A percentile compares a stretch with the other conserved stretches of the same genome.
phyloP scores from a whole-genome alignment of 2,329 filamentous ascomycete genomes.

The Nothomitra cinnamomea region DNA sequence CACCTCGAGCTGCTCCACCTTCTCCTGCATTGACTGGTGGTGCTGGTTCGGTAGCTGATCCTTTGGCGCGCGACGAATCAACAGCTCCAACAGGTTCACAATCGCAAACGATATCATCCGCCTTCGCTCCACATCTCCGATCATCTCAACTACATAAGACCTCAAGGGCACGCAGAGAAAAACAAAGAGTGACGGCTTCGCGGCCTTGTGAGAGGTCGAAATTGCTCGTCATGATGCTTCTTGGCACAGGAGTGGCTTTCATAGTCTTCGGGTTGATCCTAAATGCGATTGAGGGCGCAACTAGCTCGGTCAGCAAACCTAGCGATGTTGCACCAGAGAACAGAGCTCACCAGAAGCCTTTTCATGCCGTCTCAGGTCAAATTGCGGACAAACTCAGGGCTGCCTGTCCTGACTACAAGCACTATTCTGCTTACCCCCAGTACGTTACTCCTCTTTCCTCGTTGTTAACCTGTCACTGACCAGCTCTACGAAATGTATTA shows the following conservation, averaged over 20 bases:
- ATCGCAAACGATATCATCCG: no score
- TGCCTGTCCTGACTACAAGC: constrained; percentile 49
- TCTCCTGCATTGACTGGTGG: no score
- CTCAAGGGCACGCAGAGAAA: background rate
- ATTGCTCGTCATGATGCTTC: background rate
- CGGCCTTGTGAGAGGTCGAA: background rate
- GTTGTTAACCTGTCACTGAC: background rate
- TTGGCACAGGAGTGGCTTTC: background rate
- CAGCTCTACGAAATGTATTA: constrained; percentile 21
- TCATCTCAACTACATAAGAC: background rate
- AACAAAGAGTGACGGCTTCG: background rate
- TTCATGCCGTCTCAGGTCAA: constrained; percentile 1
- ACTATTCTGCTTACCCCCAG: constrained; percentile 43
- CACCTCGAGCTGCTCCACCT: no score
- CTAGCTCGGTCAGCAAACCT: background rate
- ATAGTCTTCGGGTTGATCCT: background rate
- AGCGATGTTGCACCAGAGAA: background rate
- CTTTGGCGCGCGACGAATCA: no score
- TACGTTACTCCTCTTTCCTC: constrained; percentile 21
- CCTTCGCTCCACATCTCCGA: background rate
- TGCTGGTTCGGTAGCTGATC: no score
- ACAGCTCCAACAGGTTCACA: no score
- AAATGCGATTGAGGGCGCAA: background rate
- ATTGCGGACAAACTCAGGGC: constrained; percentile 7
- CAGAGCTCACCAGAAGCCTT: background rate